Base-by-base conservation (phyloP, 2,329 filamentous ascomycete species). In the Beauveria brongniartii region DNA sequence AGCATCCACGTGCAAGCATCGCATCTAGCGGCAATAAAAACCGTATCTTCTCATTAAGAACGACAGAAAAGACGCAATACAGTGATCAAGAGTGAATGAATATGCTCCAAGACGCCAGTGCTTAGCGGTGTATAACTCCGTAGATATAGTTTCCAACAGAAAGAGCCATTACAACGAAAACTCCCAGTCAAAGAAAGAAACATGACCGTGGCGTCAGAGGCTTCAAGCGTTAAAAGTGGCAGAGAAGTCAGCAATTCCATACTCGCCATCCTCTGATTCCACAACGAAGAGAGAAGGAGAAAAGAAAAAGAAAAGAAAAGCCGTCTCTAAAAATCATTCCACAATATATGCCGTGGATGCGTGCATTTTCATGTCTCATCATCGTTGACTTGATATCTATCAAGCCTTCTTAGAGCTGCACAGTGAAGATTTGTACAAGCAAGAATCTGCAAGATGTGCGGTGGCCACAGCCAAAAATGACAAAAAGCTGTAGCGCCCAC, bases 401-500 rank as follows among this genome's bases (percentile, higher is more conserved):
- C 53, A 59, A 46, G 44, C 50, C 59, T 55, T 50, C 59, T 50
- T 55, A 55, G 58, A 50, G 52, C 52, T 55, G 52, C 51, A 55
- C 59, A 55, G 22, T 43, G 30, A 37, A 28, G 26, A 34, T 9
- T 61, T 50, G 59, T 61, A 55, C 58, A 55, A 62, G 61, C 61
- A 62, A 65, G 59, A 61, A 62, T 62, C 67, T 69, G 67, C 64
- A 67, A 66, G 65, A 68, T 68, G 64, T 48, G 62, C 47, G 61
- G 61, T 58, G 61, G 34, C 47, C 43, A 9, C 43, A 22, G 14
- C 16, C 37, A 37, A 41, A 50, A 43, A 34, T 9, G 30, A 22
- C 20, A 30, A 24, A 22, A 28, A 3, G 16, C 22, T 59, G 40
- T 37, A 20, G 24, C 12, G 37, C 48, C 57, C 9, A 53, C 56